Base-by-base conservation (phyloP, 2,329 filamentous ascomycete species). In the Alternaria sp. region DNA sequence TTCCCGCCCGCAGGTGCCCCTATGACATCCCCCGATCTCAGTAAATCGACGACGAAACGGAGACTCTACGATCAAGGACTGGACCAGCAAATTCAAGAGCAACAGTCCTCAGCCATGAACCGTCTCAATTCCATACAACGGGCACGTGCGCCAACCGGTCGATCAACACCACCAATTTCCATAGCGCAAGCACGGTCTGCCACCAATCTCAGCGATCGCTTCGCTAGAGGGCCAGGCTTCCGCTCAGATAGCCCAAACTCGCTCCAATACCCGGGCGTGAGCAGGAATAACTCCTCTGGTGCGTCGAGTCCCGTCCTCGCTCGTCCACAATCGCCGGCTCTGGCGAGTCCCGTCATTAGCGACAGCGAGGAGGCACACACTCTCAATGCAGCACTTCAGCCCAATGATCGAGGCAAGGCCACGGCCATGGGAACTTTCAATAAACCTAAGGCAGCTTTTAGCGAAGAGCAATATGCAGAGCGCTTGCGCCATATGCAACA, bases 61-160 rank as follows among this genome's bases (percentile, higher is more conserved):
- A 85, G 93, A 45, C 82, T 97, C 1, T 97, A 97, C 71, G 94
- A 96, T 64, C 92, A 92, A 65, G 90, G 91, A 0, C 82, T 96
- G 16, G 91, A 89, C 51, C 90, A 94, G 70, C 90, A 95, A 63
- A 84, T 92, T 12, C 90, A 94, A 51, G 92, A 94, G 57, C 90
- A 95, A 67, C 93, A 94, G 72, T 86, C 86, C 3, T 92, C 91
- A 3, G 88, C 92, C 0, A 79, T 95, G 65, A 89, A 88, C n/a
- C 87, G 93, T 41, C 86, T 97, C 43, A 94, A 97, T 70, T 93
- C 89, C 0, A 81, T 97, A 52, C 89, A 89, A 27, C 87, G 89
- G 59, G 89, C 90, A 10, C 75, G 74, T 28, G 74, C 72, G 6
- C 73, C 71, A 3, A 82, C 82, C 14, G 79, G 81, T 20, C 80